These are phyloP conservation scores for Stellera chamaejasme DNA, from an alignment of 345 rosid species.

Conservation along the genomic window DNA sequence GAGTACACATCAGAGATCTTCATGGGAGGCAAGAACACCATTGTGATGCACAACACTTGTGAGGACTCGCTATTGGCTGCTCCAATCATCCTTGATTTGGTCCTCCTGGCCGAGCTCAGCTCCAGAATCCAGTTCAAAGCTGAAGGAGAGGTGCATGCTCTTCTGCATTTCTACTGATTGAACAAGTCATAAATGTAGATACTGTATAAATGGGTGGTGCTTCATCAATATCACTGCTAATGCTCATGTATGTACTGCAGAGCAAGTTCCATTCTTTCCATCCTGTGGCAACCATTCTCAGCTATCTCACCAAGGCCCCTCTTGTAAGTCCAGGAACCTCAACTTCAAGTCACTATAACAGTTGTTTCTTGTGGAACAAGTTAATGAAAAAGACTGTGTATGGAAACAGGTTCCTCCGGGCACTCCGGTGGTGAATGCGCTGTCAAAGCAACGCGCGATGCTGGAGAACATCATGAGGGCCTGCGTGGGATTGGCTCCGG, in stretches of 20 bases:
- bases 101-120: constrained; percentile 92
- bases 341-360: neutral
- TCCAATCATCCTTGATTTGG: constrained; percentile 89
- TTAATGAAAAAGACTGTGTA: neutral
- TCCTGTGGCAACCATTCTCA: constrained; percentile 95
- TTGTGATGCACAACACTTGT: constrained; percentile 89
- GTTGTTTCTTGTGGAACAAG: no score
- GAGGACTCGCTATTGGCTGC: constrained; percentile 98
- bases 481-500: constrained; percentile 89
- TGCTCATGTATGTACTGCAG: constrained; percentile 26
- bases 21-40: constrained; percentile 95
- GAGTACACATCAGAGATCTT: constrained; percentile 98
- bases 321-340: constrained; percentile 42
- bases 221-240: neutral
- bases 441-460: constrained; percentile 96
- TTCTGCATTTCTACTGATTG: neutral
- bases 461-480: constrained; percentile 94
- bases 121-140: constrained; percentile 79
- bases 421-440: constrained; percentile 92
- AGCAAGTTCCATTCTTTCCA: constrained; percentile 95
- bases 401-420: constrained; percentile 79
- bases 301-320: constrained; percentile 98
- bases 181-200: no score
- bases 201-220: no score
- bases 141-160: constrained; percentile 60